Conservation (phyloP, 2,329 filamentous ascomycete genomes). For the Claviceps fusiformis region DNA sequence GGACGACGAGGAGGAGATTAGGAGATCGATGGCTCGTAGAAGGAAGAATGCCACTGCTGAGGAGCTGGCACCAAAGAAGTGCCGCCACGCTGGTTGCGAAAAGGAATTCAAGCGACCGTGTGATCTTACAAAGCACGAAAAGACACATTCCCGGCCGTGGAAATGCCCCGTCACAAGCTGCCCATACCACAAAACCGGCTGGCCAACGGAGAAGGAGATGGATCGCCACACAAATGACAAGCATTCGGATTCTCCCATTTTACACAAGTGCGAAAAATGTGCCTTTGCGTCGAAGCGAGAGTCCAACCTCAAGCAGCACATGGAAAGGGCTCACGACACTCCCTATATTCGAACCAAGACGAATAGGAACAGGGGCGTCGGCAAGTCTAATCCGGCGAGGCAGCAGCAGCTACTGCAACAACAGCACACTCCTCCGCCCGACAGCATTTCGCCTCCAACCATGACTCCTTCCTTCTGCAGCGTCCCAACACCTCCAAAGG, state of each 20-base stretch:
- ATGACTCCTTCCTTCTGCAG: slow-evolving; percentile 31
- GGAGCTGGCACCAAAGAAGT: slow-evolving; percentile 68
- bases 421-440: slow-evolving; percentile 44
- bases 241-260: slow-evolving; percentile 65
- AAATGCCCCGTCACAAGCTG: slow-evolving; percentile 74
- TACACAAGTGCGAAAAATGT: slow-evolving; percentile 78
- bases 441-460: slow-evolving; percentile 49
- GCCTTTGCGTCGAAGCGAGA: slow-evolving; percentile 91
- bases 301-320: slow-evolving; percentile 96
- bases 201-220: slow-evolving; percentile 96
- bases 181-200: slow-evolving; percentile 83
- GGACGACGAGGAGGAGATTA: slow-evolving; percentile 68
- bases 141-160: slow-evolving; percentile 92
- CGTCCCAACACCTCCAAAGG: slow-evolving; percentile 44
- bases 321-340: slow-evolving; percentile 94
- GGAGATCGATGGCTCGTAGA: slow-evolving; percentile 86
- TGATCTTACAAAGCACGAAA: slow-evolving; percentile 95
- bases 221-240: slow-evolving; percentile 95
- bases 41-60: slow-evolving; percentile 86
- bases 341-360: slow-evolving; percentile 85
- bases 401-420: neutral
- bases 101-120: slow-evolving; percentile 96
- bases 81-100: slow-evolving; percentile 60
- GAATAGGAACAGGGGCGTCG: slow-evolving; percentile 54
- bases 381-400: slow-evolving; percentile 29